Percentiles rank a stretch among this genome's conserved stretches.
These are phyloP conservation scores for Mycena epipterygia DNA, from an alignment of 768 basidiomycete species.

Conservation along the genomic window DNA sequence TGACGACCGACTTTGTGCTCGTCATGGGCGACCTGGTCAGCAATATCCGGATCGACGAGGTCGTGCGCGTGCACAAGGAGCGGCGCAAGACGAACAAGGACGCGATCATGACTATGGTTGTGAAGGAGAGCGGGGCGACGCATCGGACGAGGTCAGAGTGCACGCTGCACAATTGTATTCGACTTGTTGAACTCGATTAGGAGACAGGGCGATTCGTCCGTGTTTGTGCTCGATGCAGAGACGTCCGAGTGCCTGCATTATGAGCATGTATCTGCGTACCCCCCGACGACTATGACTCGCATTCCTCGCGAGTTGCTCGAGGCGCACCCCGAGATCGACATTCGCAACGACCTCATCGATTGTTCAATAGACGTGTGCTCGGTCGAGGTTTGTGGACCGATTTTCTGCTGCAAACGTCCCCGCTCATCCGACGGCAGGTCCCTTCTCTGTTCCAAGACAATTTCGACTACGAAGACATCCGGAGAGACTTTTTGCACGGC, in stretches of 20 bases:
- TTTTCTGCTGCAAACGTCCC: background rate
- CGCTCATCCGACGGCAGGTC: constrained; percentile 65
- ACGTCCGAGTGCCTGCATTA: constrained; percentile 90
- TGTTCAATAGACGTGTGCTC: constrained; percentile 95
- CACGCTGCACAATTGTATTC: background rate
- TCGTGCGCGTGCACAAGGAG: constrained; percentile 91
- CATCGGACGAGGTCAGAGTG: constrained; percentile 79
- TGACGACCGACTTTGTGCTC: constrained; percentile 92
- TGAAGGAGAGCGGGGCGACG: constrained; percentile 79
- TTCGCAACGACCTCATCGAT: constrained; percentile 90
- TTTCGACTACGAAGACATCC: constrained; percentile 95
- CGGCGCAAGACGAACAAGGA: constrained; percentile 90
- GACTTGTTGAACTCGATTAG: constrained; percentile 50
- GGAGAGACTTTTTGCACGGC: constrained; percentile 94
- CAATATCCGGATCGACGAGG: constrained; percentile 91
- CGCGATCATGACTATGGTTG: constrained; percentile 96
- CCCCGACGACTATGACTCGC: constrained; percentile 68
- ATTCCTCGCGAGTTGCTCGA: constrained; percentile 86
- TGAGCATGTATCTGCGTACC: constrained; percentile 80
- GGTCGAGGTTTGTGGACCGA: constrained; percentile 73
- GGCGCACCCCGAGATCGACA: constrained; percentile 84
- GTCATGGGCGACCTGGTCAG: constrained; percentile 94
- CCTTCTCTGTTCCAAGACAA: constrained; percentile 98
- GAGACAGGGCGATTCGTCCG: constrained; percentile 78
- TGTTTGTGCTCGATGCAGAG: constrained; percentile 83